Conservation (phyloP, 805 yeast species). For the Blastobotrys parvus region DNA sequence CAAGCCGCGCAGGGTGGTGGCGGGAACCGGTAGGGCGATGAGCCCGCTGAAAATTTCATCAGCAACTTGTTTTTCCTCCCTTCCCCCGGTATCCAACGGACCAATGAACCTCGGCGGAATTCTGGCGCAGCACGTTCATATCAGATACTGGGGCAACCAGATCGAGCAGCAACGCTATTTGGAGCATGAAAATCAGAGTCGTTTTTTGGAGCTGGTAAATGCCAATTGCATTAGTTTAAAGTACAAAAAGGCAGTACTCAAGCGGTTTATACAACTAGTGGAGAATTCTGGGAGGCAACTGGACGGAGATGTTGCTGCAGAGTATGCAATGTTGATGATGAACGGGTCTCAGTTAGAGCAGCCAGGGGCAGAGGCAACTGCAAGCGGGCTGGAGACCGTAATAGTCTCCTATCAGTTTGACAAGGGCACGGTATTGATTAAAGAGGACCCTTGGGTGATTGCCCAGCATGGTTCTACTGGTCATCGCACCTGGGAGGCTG, state of each 20-base stretch:
- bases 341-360: too few species aligned
- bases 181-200: conserved; percentile 7
- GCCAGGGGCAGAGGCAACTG: too few species aligned
- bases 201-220: conserved; percentile 2
- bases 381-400: conserved; percentile 7
- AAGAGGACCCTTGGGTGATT: conserved; percentile 19
- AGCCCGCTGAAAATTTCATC: too few species aligned
- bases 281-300: conserved; percentile 3
- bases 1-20: background rate
- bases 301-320: background rate
- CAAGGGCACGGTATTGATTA: conserved; percentile 1
- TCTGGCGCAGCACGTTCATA: conserved; percentile 18
- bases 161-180: conserved; percentile 4
- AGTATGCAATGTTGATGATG: background rate
- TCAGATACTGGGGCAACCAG: conserved; percentile 5
- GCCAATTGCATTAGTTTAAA: conserved; percentile 3
- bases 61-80: background rate
- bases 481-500: conserved; percentile 89
- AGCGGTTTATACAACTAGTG: conserved; percentile 7
- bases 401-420: conserved; percentile 1
- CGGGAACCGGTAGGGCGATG: background rate
- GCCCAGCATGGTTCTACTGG: conserved; percentile 69
- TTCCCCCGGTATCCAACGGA: background rate
- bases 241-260: conserved; percentile 12
- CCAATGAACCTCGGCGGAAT: conserved; percentile 2